phyloP scores from a whole-genome alignment of 2,329 filamentous ascomycete genomes.

The Thyridium curvatum region DNA sequence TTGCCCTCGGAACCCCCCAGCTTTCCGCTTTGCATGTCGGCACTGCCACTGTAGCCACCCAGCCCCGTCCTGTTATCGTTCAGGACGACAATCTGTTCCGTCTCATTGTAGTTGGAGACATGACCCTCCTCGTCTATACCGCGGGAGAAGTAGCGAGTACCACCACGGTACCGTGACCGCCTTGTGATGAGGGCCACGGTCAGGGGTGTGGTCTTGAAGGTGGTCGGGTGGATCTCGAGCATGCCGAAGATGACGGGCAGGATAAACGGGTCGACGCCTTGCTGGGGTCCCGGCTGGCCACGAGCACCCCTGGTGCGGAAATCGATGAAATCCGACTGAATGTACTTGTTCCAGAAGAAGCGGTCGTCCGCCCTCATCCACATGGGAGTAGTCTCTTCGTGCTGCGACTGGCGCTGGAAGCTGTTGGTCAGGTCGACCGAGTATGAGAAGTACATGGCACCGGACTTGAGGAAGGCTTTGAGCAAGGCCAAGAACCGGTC shows the following conservation, averaged over 20 bases:
- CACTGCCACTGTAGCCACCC: constrained; percentile 73
- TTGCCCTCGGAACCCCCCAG: constrained; percentile 51
- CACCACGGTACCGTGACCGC: constrained; percentile 79
- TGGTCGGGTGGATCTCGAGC: constrained; percentile 82
- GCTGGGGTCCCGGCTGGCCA: constrained; percentile 62
- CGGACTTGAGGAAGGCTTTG: constrained; percentile 72
- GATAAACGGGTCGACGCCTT: constrained; percentile 82
- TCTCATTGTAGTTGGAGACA: constrained; percentile 99
- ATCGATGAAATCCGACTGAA: constrained; percentile 86
- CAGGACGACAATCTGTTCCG: constrained; percentile 83
- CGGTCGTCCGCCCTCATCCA: constrained; percentile 94
- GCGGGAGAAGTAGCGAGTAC: constrained; percentile 90
- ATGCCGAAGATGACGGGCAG: constrained; percentile 95
- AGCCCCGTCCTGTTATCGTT: constrained; percentile 74
- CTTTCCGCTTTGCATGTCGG: constrained; percentile 69
- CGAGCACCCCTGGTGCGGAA: constrained; percentile 63
- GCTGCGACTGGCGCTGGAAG: constrained; percentile 86
- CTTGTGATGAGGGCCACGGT: constrained; percentile 85
- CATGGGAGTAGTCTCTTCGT: constrained; percentile 64
- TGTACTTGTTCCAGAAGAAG: constrained; percentile 97
- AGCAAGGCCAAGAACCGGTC: constrained; percentile 82
- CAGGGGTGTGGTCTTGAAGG: constrained; percentile 75
- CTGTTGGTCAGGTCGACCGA: constrained; percentile 93
- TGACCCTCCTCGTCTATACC: constrained; percentile 90
- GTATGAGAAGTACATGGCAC: constrained; percentile 97